These are phyloP conservation scores for Didymella exigua DNA, from an alignment of 2,329 filamentous ascomycete genomes.

Conservation along the genomic window DNA sequence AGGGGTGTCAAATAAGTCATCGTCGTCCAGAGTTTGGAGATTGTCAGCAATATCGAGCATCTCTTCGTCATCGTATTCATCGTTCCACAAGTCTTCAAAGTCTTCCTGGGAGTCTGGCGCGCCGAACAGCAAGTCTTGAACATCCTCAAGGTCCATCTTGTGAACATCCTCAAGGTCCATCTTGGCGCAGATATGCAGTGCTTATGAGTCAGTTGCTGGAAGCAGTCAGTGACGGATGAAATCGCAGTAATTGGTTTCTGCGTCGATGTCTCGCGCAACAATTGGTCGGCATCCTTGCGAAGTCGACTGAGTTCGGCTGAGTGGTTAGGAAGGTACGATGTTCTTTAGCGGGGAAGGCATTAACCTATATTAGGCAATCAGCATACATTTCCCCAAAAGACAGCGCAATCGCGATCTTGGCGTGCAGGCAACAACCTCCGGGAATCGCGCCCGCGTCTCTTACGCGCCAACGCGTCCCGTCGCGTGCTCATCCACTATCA, in stretches of 20 bases:
- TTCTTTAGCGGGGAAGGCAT: constrained; percentile 13
- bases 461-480: constrained; percentile 34
- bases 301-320: no score
- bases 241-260: background rate
- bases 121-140: constrained; percentile 43
- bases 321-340: constrained; percentile 1
- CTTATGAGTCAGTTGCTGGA: background rate
- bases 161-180: constrained; percentile 36
- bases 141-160: constrained; percentile 29
- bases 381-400: constrained; percentile 13
- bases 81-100: constrained; percentile 17
- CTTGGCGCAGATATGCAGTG: background rate
- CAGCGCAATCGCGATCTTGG: constrained; percentile 18
- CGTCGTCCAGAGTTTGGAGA: background rate
- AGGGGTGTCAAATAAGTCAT: background rate
- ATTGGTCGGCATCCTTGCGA: no score
- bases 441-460: constrained; percentile 22
- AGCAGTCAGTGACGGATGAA: background rate
- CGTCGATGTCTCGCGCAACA: background rate
- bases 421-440: constrained; percentile 2
- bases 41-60: constrained; percentile 15
- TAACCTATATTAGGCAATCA: constrained; percentile 26
- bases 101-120: constrained; percentile 22
- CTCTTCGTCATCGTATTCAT: constrained; percentile 31
- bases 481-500: constrained; percentile 1